Conservation (phyloP, 164 flowering plant genomes). For the Tinospora cordifolia region DNA sequence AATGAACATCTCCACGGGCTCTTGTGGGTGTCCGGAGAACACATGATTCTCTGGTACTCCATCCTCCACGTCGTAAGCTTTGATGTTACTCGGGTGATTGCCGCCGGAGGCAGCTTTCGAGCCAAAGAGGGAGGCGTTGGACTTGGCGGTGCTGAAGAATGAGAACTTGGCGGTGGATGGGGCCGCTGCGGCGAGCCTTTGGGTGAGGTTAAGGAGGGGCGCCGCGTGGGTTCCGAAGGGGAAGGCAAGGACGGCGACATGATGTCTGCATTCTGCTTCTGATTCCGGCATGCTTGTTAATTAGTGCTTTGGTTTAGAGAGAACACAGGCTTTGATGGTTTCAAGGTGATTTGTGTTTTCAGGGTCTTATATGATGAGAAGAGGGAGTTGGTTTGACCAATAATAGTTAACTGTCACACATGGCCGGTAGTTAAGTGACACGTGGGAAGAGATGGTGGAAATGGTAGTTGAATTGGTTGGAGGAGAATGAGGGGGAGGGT, state of each 20-base stretch:
- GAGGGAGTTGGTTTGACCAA: no score
- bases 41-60: slow-evolving; percentile 28
- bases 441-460: no score
- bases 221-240: slow-evolving; percentile 34
- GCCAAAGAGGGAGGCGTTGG: slow-evolving; percentile 24
- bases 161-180: slow-evolving; percentile 36
- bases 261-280: background rate
- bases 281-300: no score
- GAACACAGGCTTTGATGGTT: no score
- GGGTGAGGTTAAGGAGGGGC: slow-evolving; percentile 32
- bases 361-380: no score
- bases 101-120: background rate
- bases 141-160: slow-evolving; percentile 41
- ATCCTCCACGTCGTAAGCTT: slow-evolving; percentile 22
- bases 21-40: slow-evolving; percentile 18
- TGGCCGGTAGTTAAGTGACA: no score
- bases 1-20: slow-evolving; percentile 29
- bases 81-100: slow-evolving; percentile 10
- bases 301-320: no score
- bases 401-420: no score
- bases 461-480: no score
- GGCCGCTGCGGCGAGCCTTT: slow-evolving; percentile 28
- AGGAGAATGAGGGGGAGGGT: no score
- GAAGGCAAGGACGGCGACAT: background rate
- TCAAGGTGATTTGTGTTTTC: no score